phyloP scores from a whole-genome alignment of 2,329 filamentous ascomycete species.

The Dactylellina parvicollis region DNA sequence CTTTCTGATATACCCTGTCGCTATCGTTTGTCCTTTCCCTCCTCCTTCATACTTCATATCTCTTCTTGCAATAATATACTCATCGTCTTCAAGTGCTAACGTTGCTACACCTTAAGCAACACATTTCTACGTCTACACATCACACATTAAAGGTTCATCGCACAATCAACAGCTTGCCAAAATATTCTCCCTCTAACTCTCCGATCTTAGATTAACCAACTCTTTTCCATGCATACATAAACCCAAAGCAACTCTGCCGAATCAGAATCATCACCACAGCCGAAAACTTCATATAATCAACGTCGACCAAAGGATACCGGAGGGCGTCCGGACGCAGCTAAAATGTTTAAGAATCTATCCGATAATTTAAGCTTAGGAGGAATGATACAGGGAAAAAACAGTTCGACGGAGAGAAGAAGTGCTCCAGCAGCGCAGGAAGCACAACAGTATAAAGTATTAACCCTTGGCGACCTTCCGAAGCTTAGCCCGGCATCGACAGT shows the following conservation, averaged over 20 bases:
- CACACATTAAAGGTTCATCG: neutral
- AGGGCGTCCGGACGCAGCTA: constrained; percentile 12
- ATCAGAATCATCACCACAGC: constrained; percentile 9
- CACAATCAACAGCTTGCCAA: neutral
- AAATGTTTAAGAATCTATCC: constrained; percentile 38
- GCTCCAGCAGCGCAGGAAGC: constrained; percentile 38
- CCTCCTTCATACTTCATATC: constrained; percentile 2
- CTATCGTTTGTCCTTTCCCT: neutral
- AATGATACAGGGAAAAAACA: constrained; percentile 22
- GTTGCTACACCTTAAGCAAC: neutral
- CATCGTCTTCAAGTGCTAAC: neutral
- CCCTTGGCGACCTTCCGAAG: constrained; percentile 40
- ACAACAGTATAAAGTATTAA: constrained; percentile 35
- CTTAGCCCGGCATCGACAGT: constrained; percentile 6
- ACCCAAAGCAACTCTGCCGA: neutral
- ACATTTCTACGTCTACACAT: too few species aligned
- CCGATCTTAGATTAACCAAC: neutral
- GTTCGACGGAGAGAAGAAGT: constrained; percentile 24
- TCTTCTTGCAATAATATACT: too few species aligned
- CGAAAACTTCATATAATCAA: neutral
- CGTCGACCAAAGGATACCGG: neutral
- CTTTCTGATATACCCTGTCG: constrained; percentile 5
- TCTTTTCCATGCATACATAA: constrained; percentile 19
- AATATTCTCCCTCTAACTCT: neutral
- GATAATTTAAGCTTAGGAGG: constrained; percentile 25